Conservation (phyloP, 2,329 filamentous ascomycete genomes). For the Ophiostoma quercus region DNA sequence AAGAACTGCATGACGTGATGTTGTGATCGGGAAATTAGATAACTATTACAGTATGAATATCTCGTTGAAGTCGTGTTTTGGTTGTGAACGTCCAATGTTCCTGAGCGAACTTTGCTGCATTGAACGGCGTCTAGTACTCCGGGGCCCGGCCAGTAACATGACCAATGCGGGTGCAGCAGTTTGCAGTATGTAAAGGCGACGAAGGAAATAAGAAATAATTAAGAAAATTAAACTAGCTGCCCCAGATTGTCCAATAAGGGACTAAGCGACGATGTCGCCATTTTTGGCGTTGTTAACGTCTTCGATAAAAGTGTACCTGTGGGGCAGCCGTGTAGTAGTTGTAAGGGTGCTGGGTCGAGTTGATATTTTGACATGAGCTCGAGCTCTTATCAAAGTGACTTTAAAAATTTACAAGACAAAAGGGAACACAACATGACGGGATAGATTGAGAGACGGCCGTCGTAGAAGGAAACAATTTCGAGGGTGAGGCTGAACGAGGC, state of each 20-base stretch:
- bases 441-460: neutral
- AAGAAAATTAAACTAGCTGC: neutral
- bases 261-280: constrained; percentile 23
- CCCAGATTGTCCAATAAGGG: constrained; percentile 12
- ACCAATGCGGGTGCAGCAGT: neutral
- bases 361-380: no score
- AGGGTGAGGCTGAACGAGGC: neutral
- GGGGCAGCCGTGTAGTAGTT: neutral
- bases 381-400: neutral
- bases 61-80: neutral
- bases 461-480: neutral
- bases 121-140: neutral
- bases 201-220: neutral
- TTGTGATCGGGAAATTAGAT: neutral
- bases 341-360: neutral
- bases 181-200: neutral
- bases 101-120: no score
- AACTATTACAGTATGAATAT: neutral
- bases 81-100: neutral
- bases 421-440: neutral
- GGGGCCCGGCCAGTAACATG: neutral
- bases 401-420: no score
- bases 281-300: constrained; percentile 19
- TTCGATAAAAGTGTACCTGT: constrained; percentile 8
- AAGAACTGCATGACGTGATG: neutral